Percentiles rank a stretch among this genome's conserved stretches.
phyloP scores from a whole-genome alignment of 2,329 filamentous ascomycete species.

The Tolypocladium nubicola region DNA sequence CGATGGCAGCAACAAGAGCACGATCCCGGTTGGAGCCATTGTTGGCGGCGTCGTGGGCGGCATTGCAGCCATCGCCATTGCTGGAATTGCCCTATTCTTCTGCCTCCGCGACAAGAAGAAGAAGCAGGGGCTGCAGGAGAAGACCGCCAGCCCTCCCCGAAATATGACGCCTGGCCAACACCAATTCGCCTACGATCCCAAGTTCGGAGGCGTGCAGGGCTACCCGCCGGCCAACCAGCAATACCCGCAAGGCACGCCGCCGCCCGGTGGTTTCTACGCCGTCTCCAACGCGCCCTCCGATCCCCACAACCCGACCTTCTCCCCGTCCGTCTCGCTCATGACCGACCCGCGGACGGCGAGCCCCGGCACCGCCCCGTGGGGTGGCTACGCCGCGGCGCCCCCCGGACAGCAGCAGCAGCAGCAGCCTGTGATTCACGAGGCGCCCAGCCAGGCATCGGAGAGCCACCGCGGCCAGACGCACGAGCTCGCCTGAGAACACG shows the following conservation, averaged over 20 bases:
- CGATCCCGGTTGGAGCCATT: conserved; percentile 22
- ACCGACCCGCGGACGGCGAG: conserved; percentile 13
- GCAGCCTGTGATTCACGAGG: conserved; percentile 24
- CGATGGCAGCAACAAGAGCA: neutral
- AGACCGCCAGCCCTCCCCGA: neutral
- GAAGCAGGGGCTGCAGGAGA: conserved; percentile 5
- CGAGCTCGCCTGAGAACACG: conserved; percentile 18
- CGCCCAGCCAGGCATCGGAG: conserved; percentile 21
- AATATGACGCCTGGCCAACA: neutral
- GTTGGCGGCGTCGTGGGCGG: conserved; percentile 27
- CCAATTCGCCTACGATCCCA: conserved; percentile 16
- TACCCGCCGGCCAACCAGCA: conserved; percentile 12
- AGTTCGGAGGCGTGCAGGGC: conserved; percentile 9
- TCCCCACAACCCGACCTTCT: neutral
- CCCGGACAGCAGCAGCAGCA: conserved; percentile 10
- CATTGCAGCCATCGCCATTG: conserved; percentile 19
- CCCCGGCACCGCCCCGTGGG: conserved; percentile 9
- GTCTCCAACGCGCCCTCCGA: neutral
- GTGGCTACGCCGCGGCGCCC: conserved; percentile 7
- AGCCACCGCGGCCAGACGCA: conserved; percentile 28
- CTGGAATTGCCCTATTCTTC: conserved; percentile 18
- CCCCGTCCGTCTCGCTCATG: neutral
- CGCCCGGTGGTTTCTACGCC: conserved; percentile 8
- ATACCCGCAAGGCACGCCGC: conserved; percentile 7
- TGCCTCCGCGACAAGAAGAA: conserved; percentile 20